Base-by-base conservation (phyloP, 129 eudicot genomes). In the Escallonia herrerae region DNA sequence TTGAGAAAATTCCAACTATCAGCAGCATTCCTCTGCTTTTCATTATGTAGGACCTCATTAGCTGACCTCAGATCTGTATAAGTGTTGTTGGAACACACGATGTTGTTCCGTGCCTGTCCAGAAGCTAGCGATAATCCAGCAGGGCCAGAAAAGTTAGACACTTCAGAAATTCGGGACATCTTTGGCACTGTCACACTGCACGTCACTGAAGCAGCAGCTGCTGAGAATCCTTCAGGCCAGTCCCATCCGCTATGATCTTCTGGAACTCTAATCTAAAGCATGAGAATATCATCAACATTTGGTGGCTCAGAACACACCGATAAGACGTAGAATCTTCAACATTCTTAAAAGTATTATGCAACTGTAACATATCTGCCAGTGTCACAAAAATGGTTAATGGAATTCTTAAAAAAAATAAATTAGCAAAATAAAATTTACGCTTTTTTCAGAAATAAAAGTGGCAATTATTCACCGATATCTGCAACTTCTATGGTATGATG, bases 191-290 rank as follows among this genome's bases (percentile, higher is more conserved):
- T 65, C 12, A 61, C 68, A 22, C 53, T 71, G 53, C 62, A 70
- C 60, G 65, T 76, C 62, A 57, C 56, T 58, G 45, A 48, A 40
- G 74, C 81, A 76, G 85, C 67, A 63, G 77, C 47, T 54, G 77
- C 57, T 72, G 89, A 79, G 56, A 70, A 69, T 73, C 76, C 90
- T 71, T 87, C 84, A 59, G 90, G 87, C 95, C 95, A 87, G 74
- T 83, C 79, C 95, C 95, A 87, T 81, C 90, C 90, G 69, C 62
- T 62, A 46, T 79, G 83, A 69, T 84, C 90, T 66, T 79, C 95
- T 60, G 81, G 79, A 73, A 75, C 73, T 79, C 80, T 87, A 84
- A 87, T 84, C 95, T 87, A 81, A 76, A 80, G 77, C 80, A 87
- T 44, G 80, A 84, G 72, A 78, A 81, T 80, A 84, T 78, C 66